phyloP scores from a whole-genome alignment of 1,139 yeast genomes.

The Wickerhamomyces sp. region DNA sequence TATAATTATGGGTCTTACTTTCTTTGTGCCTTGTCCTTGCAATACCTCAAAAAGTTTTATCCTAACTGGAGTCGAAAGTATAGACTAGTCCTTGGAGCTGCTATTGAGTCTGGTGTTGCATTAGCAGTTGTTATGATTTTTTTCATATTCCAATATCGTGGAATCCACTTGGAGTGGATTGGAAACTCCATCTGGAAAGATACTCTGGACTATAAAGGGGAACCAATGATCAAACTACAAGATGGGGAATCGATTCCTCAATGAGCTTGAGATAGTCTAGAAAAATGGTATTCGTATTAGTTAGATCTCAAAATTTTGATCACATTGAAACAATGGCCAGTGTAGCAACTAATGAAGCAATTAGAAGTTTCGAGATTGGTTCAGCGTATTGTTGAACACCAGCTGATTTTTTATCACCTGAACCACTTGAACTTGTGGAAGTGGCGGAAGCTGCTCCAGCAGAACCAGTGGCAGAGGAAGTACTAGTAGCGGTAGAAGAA shows the following conservation, averaged over 20 bases:
- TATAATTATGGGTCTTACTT: slow-evolving; percentile 43
- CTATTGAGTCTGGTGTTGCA: slow-evolving; percentile 52
- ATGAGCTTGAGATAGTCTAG: not conserved
- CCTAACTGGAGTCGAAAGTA: slow-evolving; percentile 37
- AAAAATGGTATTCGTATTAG: too few relatives aligned
- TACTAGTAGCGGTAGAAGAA: slow-evolving; percentile 1
- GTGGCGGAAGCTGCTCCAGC: slow-evolving; percentile 2
- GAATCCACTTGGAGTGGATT: slow-evolving; percentile 46
- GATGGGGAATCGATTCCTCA: slow-evolving; percentile 33
- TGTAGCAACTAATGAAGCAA: not conserved
- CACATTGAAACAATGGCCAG: not conserved
- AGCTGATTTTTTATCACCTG: not conserved
- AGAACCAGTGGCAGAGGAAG: slow-evolving; percentile 2
- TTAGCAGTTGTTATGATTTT: slow-evolving; percentile 41
- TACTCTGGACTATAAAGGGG: slow-evolving; percentile 23
- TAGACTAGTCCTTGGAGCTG: slow-evolving; percentile 39
- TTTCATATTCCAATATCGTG: slow-evolving; percentile 45
- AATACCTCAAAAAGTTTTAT: slow-evolving; percentile 20
- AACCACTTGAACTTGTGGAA: slow-evolving; percentile 5
- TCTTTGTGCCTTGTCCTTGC: slow-evolving; percentile 37
- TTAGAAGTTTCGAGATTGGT: not conserved
- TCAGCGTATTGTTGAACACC: not conserved
- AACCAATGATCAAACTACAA: slow-evolving; percentile 26
- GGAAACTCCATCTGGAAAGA: slow-evolving; percentile 37
- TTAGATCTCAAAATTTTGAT: not conserved